These are phyloP conservation scores for Hygrophila difformis DNA, from an alignment of 257 asterid genomes.

Conservation along the genomic window DNA sequence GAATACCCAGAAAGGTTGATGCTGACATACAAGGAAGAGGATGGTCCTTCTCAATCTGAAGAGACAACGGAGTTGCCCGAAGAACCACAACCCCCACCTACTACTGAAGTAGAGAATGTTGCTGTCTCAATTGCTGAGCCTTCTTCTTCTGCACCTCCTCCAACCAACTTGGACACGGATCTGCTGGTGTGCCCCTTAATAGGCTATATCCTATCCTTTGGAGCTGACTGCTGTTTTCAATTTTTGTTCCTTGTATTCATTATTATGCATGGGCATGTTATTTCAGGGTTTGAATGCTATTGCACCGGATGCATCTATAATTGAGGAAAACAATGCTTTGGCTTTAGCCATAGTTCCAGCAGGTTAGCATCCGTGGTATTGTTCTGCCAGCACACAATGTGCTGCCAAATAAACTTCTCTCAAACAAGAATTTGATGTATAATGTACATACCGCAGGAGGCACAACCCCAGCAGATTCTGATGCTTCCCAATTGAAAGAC, in stretches of 20 bases:
- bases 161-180: constrained; percentile 51
- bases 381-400: constrained; percentile 1
- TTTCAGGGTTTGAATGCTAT: constrained; percentile 68
- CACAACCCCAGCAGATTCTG: constrained; percentile 41
- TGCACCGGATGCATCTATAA: constrained; percentile 49
- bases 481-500: constrained; percentile 37
- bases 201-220: constrained; percentile 4
- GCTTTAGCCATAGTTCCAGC: constrained; percentile 90
- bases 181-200: constrained; percentile 47
- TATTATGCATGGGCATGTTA: constrained; percentile 1
- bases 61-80: constrained; percentile 35
- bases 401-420: constrained; percentile 1
- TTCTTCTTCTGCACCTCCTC: constrained; percentile 37
- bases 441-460: constrained; percentile 36
- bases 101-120: constrained; percentile 36
- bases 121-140: constrained; percentile 36
- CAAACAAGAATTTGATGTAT: background rate
- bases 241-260: constrained; percentile 5
- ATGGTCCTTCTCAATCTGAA: constrained; percentile 52
- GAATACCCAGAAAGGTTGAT: constrained; percentile 92
- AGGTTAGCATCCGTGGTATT: constrained; percentile 38
- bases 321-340: constrained; percentile 83
- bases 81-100: constrained; percentile 43
- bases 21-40: constrained; percentile 92
- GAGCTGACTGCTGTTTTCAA: constrained; percentile 11